Conservation (phyloP, 1,139 yeast genomes). For the Geotrichum cucujoidarum region DNA sequence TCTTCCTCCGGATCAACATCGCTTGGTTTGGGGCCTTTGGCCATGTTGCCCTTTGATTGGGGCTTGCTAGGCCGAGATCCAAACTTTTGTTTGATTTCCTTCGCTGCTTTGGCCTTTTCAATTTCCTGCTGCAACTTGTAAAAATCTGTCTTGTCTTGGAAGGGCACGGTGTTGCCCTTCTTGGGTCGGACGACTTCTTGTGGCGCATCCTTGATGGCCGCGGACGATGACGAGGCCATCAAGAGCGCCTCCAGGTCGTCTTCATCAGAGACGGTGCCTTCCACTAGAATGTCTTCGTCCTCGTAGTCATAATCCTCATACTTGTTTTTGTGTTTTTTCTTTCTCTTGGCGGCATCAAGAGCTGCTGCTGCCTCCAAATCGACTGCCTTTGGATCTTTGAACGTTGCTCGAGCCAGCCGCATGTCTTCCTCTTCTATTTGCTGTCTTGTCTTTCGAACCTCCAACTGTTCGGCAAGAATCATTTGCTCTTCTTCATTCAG, state of each 20-base stretch:
- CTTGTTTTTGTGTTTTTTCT: neutral
- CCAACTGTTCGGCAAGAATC: constrained; percentile 5
- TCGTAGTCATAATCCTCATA: constrained; percentile 6
- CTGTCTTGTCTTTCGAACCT: neutral
- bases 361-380: constrained; percentile 7
- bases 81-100: constrained; percentile 13
- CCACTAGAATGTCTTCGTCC: neutral
- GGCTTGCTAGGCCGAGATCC: neutral
- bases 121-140: constrained; percentile 15
- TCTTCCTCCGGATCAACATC: constrained; percentile 6
- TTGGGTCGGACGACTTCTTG: neutral
- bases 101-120: constrained; percentile 17
- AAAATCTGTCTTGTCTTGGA: constrained; percentile 13
- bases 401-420: constrained; percentile 5
- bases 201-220: neutral
- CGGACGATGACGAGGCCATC: neutral
- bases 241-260: neutral
- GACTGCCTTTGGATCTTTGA: constrained; percentile 3
- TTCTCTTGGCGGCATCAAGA: neutral
- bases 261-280: neutral
- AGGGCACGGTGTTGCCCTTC: constrained; percentile 8
- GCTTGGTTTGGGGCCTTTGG: neutral
- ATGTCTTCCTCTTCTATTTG: constrained; percentile 16
- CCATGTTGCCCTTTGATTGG: neutral
- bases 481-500: constrained; percentile 11